Evolutionary conservation across 208 protist species (phyloP), one percentile per base, ranked within the genome.

Genomic region (Trypanosomatidae sp.): DNA sequence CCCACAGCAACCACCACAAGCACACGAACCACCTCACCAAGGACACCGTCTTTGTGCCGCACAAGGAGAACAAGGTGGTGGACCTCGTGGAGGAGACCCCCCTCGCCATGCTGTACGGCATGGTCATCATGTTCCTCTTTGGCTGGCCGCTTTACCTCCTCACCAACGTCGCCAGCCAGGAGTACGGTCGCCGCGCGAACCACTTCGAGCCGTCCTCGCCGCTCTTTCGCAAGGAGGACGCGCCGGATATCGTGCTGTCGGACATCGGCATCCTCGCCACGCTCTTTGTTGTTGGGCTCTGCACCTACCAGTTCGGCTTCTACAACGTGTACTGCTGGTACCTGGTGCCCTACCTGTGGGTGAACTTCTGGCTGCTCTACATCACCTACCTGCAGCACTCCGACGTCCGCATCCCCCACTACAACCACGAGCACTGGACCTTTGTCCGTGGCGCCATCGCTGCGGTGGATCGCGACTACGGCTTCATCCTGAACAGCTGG

Each of bases 21-120:
- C 86, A 97, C 91, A 98, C 97, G n/a, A 98, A 97, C 82, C 87
- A 98, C 85, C 85, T 99, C 53, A 91, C 81, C 17, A 93, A 96
- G 70, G 95, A 97, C 77, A 94, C 89, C 50, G 88, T 89, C 12
- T 97, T 96, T 82, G 80, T 95, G 9, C 92, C 92, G 36, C 62
- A 67, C n/a, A 90, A 89, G 74, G 72, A 88, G 69, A 69, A 79
- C 53, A 78, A 79, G 49, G 77, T 94, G 22, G 81, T 91, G 15
- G 85, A 87, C 65, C 67, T 90, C 12, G 79, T 88, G 17, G 88
- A 94, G 80, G 88, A 94, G 75, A 83, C 87, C 3, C 90, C 90
- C 19, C 43, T 94, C 7, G 82, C 73, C 39, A 81, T 85, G 77
- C 80, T 93, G 8, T 76, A 49, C 46, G 59, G 71, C 36, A 85